Base-by-base conservation (phyloP, 805 yeast species). In the Myxozyma sirexii region DNA sequence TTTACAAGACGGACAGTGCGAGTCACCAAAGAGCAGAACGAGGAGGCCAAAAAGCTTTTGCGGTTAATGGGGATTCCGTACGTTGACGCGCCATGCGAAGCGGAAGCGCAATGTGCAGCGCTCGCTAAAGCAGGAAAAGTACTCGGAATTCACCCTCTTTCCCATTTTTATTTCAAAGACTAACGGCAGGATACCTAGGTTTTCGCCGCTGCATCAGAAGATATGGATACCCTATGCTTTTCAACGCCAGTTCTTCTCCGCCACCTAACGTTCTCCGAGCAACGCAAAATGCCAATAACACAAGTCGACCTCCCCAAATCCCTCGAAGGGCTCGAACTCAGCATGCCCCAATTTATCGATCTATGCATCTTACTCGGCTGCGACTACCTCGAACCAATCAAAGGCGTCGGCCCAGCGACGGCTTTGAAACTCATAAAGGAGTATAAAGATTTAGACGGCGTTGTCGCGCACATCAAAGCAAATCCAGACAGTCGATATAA, bases 21-120 rank as follows among this genome's bases (percentile, higher is more conserved):
- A 63, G 99, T 91, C 3, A 85, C 97, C 0, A 78, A 82, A 57
- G 92, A 90, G 67, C 99, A 94, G 66, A 94, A 93, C 69, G 97
- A 89, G 37, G 98, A 94, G 69, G 98, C 97, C 21, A 90, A 90
- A 73, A 79, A 82, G 63, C 75, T 94, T 56, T 78, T 94, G 57
- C 82, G 79, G 51, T 76, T 93, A 37, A 94, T 94, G 99, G 99
- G 99, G 0, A 88, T 94, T 51, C 99, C 99, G 1, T 89, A 78
- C 68, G 87, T 94, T 4, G 85, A 84, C 56, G 98, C 99, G 0
- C 99, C 99, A 1, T 87, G 97, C 72, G 99, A 94, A 74, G 99
- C 99, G 1, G 99, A 94, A 73, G 97, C 99, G 0, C 98, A 94
- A 70, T 94, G 99, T 78, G 98, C 99, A 0, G 94, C 85, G 64